Conservation (phyloP, 2,329 filamentous ascomycete genomes). For the Metarhizium rileyi region DNA sequence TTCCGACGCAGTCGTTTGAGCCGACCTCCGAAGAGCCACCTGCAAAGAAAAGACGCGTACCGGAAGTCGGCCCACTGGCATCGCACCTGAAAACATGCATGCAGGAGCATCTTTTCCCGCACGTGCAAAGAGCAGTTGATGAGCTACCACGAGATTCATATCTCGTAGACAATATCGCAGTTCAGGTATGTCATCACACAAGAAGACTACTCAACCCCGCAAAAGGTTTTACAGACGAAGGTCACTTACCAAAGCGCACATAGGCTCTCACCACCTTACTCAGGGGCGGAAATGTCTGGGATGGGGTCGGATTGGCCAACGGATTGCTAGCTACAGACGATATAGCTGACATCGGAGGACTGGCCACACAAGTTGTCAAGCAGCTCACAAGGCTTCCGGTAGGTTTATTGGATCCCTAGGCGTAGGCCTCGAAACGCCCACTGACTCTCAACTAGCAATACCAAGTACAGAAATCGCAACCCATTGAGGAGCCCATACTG, state of each 20-base stretch:
- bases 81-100: conserved; percentile 16
- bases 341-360: conserved; percentile 10
- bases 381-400: conserved; percentile 14
- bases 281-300: conserved; percentile 13
- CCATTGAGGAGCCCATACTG: background rate
- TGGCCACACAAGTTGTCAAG: conserved; percentile 12
- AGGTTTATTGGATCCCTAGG: background rate
- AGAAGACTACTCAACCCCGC: background rate
- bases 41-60: conserved; percentile 21
- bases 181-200: conserved; percentile 16
- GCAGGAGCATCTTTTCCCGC: conserved; percentile 22
- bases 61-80: conserved; percentile 7
- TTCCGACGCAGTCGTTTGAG: background rate
- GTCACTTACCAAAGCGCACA: background rate
- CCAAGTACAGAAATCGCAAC: background rate
- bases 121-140: conserved; percentile 17
- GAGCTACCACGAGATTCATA: conserved; percentile 15
- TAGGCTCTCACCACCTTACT: conserved; percentile 17
- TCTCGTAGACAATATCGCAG: conserved; percentile 18
- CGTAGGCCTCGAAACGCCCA: background rate
- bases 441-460: background rate
- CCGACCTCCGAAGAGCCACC: conserved; percentile 15
- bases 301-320: conserved; percentile 14
- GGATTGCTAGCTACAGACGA: conserved; percentile 11
- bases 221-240: background rate